Conservation (phyloP, 1,284 basidiomycete species). For the Rhodotorula sp. region DNA sequence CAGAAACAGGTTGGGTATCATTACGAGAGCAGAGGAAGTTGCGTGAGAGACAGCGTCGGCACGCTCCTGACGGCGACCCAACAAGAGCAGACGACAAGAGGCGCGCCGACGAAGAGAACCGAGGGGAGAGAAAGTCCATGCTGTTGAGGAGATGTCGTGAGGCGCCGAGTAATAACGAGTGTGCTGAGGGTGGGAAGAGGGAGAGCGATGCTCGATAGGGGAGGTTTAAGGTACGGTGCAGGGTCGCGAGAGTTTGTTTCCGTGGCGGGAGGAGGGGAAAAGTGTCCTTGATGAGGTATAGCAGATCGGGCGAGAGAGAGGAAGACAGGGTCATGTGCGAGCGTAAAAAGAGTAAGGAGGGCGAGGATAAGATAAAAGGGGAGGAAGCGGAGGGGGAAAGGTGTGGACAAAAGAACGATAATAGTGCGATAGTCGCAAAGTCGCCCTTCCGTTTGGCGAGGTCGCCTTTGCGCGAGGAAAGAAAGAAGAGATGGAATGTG, state of each 20-base stretch:
- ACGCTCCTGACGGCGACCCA: too few relatives aligned
- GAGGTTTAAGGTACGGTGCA: not conserved
- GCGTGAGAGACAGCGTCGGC: not conserved
- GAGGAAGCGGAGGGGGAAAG: too few relatives aligned
- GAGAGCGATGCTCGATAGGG: not conserved
- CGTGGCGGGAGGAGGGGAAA: not conserved
- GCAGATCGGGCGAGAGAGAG: not conserved
- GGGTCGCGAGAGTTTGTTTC: not conserved
- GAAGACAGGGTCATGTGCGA: conserved; percentile 3
- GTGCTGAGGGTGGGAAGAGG: not conserved
- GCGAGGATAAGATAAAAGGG: too few relatives aligned
- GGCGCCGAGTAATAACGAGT: not conserved
- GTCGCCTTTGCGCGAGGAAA: too few relatives aligned
- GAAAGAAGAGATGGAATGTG: too few relatives aligned
- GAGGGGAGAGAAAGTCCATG: conserved; percentile 2
- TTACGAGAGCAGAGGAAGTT: not conserved
- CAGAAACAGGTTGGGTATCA: conserved; percentile 8
- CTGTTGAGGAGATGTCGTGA: not conserved
- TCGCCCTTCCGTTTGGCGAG: too few relatives aligned
- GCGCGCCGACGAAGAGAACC: not conserved
- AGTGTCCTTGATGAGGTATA: conserved; percentile 5
- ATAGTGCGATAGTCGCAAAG: too few relatives aligned
- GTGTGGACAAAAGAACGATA: not conserved
- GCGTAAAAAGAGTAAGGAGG: not conserved
- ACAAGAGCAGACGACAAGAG: not conserved